Base-by-base conservation (phyloP, 495 filamentous ascomycete genomes). In the Hyaloscypha variabilis region DNA sequence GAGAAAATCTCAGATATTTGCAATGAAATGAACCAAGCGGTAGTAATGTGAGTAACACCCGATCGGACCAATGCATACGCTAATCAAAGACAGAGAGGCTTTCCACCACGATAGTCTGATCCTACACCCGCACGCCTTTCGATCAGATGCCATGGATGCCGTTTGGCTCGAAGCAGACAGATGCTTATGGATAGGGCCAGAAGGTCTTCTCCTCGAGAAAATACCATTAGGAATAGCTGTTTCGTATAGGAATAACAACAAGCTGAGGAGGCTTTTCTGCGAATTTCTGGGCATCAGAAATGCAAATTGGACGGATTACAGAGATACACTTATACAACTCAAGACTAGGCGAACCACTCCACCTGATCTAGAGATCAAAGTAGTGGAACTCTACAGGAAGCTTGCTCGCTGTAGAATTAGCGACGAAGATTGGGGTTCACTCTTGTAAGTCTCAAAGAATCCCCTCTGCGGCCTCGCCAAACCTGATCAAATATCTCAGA, bases 161-260 rank as follows among this genome's bases (percentile, higher is more conserved):
- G 51, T 19, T 4, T 67, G 65, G 65, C 30, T 62, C 58, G 34
- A 63, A 6, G 23, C 34, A 10, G 1, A 67, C 17, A 53, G 8
- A 23, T 67, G 58, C 49, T 3, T 58, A 13, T 67, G 65, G 65
- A n/a, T 21, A 24, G 65, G 59, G 3, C 65, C 59, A 30, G 52
- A 24, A 14, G 42, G 63, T n/a, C n/a, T n/a, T 58, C n/a, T 67
- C n/a, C 34, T 67, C 3, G 58, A 28, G 17, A 62, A 67, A 36
- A 58, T 11, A 6, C 58, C 65, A 17, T 36, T 67, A 26, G 52
- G 30, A 14, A 13, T 2, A 2, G 42, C 34, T 25, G 25, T 49
- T 14, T 52, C 49, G 62, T 62, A 63, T 34, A n/a, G 52, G 30
- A 63, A 50, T 31, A 51, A 53, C 30, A 1, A 3, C n/a, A 57